A percentile compares a stretch with the other conserved stretches of the same genome.
phyloP scores from a whole-genome alignment of 768 basidiomycete genomes.

The Leccinum boreale region DNA sequence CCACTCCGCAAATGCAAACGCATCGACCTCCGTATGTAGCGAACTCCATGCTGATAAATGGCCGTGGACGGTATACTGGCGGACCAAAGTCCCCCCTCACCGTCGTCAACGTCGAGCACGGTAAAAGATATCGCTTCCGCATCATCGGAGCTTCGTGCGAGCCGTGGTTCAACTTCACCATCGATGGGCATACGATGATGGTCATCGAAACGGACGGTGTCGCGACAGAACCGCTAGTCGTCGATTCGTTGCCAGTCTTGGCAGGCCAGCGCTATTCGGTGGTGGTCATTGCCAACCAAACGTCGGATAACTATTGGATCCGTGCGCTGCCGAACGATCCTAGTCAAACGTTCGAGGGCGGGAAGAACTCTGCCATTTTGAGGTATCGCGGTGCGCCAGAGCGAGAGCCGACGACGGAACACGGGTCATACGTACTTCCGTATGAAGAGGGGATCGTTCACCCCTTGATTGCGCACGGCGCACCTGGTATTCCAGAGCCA shows the following conservation, averaged over 20 bases:
- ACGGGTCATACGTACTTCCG: slow-evolving; percentile 2
- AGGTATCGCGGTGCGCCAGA: slow-evolving; percentile 22
- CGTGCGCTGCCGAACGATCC: slow-evolving; percentile 1
- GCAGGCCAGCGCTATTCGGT: slow-evolving; percentile 48
- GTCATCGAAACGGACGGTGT: slow-evolving; percentile 43
- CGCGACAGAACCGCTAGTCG: slow-evolving; percentile 35
- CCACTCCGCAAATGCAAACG: slow-evolving; percentile 4
- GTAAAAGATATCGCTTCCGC: slow-evolving; percentile 39
- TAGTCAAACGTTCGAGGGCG: slow-evolving; percentile 35
- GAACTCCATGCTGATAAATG: slow-evolving; percentile 38
- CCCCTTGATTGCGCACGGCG: slow-evolving; percentile 19
- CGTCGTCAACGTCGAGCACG: slow-evolving; percentile 32
- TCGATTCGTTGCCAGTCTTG: slow-evolving; percentile 35
- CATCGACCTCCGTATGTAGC: slow-evolving; percentile 1
- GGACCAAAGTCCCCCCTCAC: slow-evolving; percentile 27
- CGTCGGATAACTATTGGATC: slow-evolving; percentile 41
- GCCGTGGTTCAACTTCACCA: slow-evolving; percentile 27
- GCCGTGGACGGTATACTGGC: slow-evolving; percentile 31
- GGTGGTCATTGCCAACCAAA: slow-evolving; percentile 39
- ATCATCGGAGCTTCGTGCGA: slow-evolving; percentile 35
- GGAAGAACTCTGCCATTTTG: slow-evolving; percentile 18
- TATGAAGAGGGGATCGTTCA: slow-evolving; percentile 19
- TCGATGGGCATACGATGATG: slow-evolving; percentile 26
- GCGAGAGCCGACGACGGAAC: slow-evolving; percentile 28
- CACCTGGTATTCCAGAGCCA: slow-evolving; percentile 18